Evolutionary conservation across 441 rosid species (phyloP).

Genomic region (Gossypium schwendimanii): DNA sequence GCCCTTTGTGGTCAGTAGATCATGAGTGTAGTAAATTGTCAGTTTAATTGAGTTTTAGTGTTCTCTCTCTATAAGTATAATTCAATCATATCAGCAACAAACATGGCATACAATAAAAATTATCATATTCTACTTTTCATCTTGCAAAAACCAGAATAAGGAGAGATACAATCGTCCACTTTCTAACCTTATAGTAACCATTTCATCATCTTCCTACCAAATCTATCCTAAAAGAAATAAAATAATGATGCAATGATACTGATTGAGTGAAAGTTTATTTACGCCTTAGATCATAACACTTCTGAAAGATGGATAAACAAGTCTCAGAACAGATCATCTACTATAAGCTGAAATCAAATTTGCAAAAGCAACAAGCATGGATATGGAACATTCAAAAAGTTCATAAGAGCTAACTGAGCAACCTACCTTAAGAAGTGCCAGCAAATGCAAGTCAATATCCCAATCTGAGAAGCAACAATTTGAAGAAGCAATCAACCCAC

Average conservation of each 20-base stretch:
- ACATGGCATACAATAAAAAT: neutral
- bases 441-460: conserved; percentile 66
- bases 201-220: neutral
- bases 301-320: neutral
- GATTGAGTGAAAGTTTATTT: neutral
- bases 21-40: neutral
- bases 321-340: neutral
- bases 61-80: neutral
- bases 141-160: neutral
- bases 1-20: neutral
- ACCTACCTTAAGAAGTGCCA: conserved; percentile 72
- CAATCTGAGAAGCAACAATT: conserved; percentile 57
- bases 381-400: neutral
- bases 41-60: neutral
- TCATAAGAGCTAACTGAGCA: conserved; percentile 2
- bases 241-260: conserved; percentile 14
- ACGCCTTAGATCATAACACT: neutral
- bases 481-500: conserved; percentile 66
- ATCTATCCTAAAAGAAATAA: neutral
- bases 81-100: neutral
- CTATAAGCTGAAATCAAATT: neutral
- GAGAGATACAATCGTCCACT: neutral
- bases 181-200: neutral
- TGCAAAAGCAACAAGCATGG: neutral
- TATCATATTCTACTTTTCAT: neutral